phyloP scores from a whole-genome alignment of 2,329 filamentous ascomycete species.

The Fusarium phyllophilum region DNA sequence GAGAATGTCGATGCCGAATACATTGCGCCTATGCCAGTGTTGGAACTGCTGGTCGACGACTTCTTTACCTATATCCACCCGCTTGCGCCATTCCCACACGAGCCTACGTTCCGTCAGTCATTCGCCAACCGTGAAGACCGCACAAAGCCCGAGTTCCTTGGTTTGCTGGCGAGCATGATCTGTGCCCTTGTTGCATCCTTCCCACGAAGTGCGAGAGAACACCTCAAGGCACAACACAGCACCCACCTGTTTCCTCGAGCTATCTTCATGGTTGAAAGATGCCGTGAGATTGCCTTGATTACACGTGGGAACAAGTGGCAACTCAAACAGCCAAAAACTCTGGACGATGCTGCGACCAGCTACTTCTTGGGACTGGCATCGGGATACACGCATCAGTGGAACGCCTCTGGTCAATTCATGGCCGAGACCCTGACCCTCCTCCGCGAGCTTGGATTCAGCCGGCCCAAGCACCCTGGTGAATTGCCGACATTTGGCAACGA shows the following conservation, averaged over 20 bases:
- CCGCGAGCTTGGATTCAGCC: constrained; percentile 73
- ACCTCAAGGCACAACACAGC: constrained; percentile 73
- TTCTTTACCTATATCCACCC: constrained; percentile 87
- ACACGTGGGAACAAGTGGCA: constrained; percentile 69
- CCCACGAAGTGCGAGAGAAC: constrained; percentile 74
- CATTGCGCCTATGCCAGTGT: constrained; percentile 75
- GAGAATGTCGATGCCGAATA: constrained; percentile 67
- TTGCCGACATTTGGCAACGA: constrained; percentile 55
- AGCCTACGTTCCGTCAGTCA: constrained; percentile 77
- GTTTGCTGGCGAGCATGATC: constrained; percentile 79
- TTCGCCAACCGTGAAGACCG: constrained; percentile 75
- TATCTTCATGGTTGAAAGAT: constrained; percentile 75
- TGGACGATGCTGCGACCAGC: constrained; percentile 73
- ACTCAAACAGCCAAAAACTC: constrained; percentile 58
- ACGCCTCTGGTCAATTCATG: constrained; percentile 75
- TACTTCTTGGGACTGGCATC: constrained; percentile 77
- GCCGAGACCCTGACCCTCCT: constrained; percentile 77
- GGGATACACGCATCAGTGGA: constrained; percentile 75
- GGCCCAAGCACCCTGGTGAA: constrained; percentile 58
- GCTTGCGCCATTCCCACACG: constrained; percentile 80
- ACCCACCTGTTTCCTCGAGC: constrained; percentile 74
- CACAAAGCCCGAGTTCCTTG: constrained; percentile 73
- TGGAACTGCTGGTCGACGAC: constrained; percentile 79
- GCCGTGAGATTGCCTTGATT: constrained; percentile 73
- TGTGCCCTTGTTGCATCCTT: constrained; percentile 79